These are phyloP conservation scores for Kregervanrija delftensis DNA, from an alignment of 805 yeast species.

Conservation along the genomic window DNA sequence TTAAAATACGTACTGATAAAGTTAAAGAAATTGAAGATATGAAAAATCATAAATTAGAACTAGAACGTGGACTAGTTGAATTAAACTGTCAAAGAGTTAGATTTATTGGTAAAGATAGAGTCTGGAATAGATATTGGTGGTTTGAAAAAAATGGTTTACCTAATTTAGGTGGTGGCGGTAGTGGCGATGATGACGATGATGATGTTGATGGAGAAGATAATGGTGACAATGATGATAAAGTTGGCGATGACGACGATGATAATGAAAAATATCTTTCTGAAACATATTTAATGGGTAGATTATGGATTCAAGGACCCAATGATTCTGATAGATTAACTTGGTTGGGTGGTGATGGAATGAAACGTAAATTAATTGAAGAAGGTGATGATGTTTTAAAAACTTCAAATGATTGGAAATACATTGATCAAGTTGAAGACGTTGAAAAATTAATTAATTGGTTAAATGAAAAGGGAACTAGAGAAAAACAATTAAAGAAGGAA, in stretches of 20 bases:
- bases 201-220: constrained; percentile 30
- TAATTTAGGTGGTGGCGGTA: constrained; percentile 21
- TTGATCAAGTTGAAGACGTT: constrained; percentile 56
- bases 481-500: constrained; percentile 58
- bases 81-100: constrained; percentile 72
- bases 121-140: constrained; percentile 92
- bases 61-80: constrained; percentile 59
- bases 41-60: constrained; percentile 39
- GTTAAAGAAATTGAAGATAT: constrained; percentile 37
- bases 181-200: constrained; percentile 22
- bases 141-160: constrained; percentile 82
- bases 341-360: constrained; percentile 31
- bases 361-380: constrained; percentile 66
- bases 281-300: constrained; percentile 69
- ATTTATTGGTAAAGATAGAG: constrained; percentile 74
- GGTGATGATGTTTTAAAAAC: constrained; percentile 46
- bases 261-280: constrained; percentile 42
- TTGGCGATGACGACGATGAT: constrained; percentile 34
- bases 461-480: constrained; percentile 70
- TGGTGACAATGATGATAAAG: constrained; percentile 15
- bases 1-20: constrained; percentile 38
- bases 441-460: constrained; percentile 56
- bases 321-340: constrained; percentile 37
- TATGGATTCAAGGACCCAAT: constrained; percentile 91
- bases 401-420: constrained; percentile 60